Base-by-base conservation (phyloP, 2,329 filamentous ascomycete species). In the Zymoseptoria ardabiliae region DNA sequence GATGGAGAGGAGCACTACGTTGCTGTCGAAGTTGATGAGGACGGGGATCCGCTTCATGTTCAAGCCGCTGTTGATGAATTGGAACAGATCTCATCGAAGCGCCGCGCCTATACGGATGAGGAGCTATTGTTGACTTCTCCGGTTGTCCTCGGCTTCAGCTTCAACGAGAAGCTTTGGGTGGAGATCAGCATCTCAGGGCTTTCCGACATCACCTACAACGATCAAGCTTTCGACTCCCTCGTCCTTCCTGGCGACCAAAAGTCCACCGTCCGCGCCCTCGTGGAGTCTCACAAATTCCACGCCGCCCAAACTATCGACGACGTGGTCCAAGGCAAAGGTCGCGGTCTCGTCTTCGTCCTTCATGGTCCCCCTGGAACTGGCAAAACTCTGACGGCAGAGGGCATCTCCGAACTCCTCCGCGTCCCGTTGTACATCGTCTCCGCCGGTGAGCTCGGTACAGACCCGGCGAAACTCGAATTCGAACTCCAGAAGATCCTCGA, bases 91-190 rank as follows among this genome's bases (percentile, higher is more conserved):
- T 71, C 72, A 4, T 67, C 70, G 28, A 64, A 63, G 66, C 68
- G 58, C 56, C 63, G 61, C 66, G 60, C 60, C 20, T 92, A 94
- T 71, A 88, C 82, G 0, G 89, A 94, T 54, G 90, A 95, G 62
- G 89, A 96, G 66, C 87, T 94, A 22, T 78, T 96, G 5, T 87
- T 95, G 54, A 86, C 91, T 1, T 93, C 89, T 1, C 88, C 91
- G 0, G 86, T 95, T 0, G 89, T 96, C 0, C 81, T 95, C 1
- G 92, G 91, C 0, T 96, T 96, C 68, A 85, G 90, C 0, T 95
- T 96, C 72, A 85, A 84, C 0, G 90, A 96, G 74, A 96, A 96
- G 75, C 79, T 90, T 9, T 97, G 91, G 92, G 82, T 96, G 0
- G 90, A 96, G 71, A 91, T 96, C 68, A 86, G 85, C 0, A 86